phyloP scores from a whole-genome alignment of 805 yeast species.

The Cyberlindnera lachancei region DNA sequence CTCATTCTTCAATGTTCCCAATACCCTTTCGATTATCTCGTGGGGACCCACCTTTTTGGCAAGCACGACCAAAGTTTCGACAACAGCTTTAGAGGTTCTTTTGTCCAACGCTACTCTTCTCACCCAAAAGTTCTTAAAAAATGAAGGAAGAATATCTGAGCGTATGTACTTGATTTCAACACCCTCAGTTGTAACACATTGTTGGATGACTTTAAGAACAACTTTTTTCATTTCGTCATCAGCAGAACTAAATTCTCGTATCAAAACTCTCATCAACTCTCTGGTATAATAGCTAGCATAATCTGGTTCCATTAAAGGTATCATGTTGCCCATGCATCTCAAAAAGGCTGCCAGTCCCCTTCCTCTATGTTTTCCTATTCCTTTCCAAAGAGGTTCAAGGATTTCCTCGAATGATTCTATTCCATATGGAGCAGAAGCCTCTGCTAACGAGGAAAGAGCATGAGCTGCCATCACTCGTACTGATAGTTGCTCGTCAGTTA shows the following conservation, averaged over 20 bases:
- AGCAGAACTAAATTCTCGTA: conserved; percentile 70
- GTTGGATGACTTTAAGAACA: conserved; percentile 59
- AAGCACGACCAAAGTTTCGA: conserved; percentile 62
- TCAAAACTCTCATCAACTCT: conserved; percentile 60
- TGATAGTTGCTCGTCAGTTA: conserved; percentile 60
- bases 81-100: conserved; percentile 50
- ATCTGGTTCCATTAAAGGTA: conserved; percentile 84
- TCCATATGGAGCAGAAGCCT: conserved; percentile 80
- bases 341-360: conserved; percentile 67
- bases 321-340: conserved; percentile 67
- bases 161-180: conserved; percentile 43
- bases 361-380: conserved; percentile 72
- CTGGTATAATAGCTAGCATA: conserved; percentile 70
- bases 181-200: conserved; percentile 55
- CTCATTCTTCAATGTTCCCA: conserved; percentile 65
- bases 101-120: conserved; percentile 70
- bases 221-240: conserved; percentile 83
- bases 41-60: conserved; percentile 63
- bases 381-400: conserved; percentile 75
- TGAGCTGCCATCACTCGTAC: conserved; percentile 66
- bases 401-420: conserved; percentile 70
- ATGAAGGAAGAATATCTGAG: conserved; percentile 48
- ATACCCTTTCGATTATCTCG: conserved; percentile 47
- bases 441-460: conserved; percentile 70
- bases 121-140: conserved; percentile 72